Evolutionary conservation across 495 filamentous ascomycete genomes (phyloP), one percentile per base, ranked within the genome.

Genomic region (Trypethelium eluteriae): DNA sequence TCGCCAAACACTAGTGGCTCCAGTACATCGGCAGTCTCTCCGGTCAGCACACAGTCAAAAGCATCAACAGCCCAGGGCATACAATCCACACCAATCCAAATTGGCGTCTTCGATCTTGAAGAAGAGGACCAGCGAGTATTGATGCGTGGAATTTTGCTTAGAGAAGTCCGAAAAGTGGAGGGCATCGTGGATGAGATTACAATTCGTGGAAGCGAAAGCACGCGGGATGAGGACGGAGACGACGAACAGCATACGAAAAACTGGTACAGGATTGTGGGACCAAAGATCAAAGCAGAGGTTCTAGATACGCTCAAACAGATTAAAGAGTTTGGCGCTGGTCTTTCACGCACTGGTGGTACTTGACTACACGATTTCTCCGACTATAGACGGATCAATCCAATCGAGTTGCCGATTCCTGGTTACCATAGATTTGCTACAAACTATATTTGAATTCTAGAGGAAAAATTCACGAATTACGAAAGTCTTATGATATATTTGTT

Each of bases 51-150:
- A 11, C 18, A 56, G 6, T 38, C 56, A 2, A 25, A 25, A 25
- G 38, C 38, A 9, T 25, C 65, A 38, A 66, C 67, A 14, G 57
- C 49, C 18, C 61, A 59, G 53, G 61, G 59, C 46, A 63, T 72
- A 46, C 62, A 63, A 56, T 32, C 67, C 46, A 65, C 66, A 47
- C 68, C 70, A 38, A 53, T 72, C 46, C 67, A 66, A 36, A 72
- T 72, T 36, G 69, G 71, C 46, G 49, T 25, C 16, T 72, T 69
- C 62, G 66, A 70, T 64, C 67, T 70, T 59, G 71, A 72, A 35
- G 68, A 68, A 47, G 64, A 63, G 12, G 71, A 72, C 49, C 71
- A 72, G 62, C 63, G 70, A 62, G 53, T 64, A n/a, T 39, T 72
- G 64, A 66, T 62, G 44, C 63, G 65, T 32, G 65, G 67, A 36